A percentile compares a stretch with the other conserved stretches of the same genome.
phyloP scores from a whole-genome alignment of 2,329 filamentous ascomycete species.

The Penicillium crustosum region DNA sequence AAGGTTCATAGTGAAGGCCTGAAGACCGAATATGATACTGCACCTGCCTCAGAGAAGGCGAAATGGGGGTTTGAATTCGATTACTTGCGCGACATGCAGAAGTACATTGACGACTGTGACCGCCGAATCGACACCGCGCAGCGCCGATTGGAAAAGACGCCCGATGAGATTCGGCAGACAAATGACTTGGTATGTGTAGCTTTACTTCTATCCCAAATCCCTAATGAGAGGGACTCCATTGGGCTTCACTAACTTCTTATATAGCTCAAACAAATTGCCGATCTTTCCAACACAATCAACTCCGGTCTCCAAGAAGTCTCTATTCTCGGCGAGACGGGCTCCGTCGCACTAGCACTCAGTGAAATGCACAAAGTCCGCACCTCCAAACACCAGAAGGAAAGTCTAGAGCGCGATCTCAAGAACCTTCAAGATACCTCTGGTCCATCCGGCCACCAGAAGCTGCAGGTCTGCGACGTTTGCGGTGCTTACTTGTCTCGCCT shows the following conservation, averaged over 20 bases:
- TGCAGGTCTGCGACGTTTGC: conserved; percentile 98
- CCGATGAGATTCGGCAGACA: conserved; percentile 94
- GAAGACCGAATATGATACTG: conserved; percentile 81
- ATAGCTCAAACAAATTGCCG: conserved; percentile 77
- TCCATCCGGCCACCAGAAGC: conserved; percentile 91
- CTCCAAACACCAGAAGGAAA: conserved; percentile 76
- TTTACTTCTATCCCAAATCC: neutral
- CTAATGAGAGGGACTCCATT: too few relatives aligned
- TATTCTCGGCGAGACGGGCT: conserved; percentile 76
- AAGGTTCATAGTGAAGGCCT: conserved; percentile 86
- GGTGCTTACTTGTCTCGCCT: conserved; percentile 89
- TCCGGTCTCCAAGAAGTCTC: conserved; percentile 82
- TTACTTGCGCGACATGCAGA: conserved; percentile 92
- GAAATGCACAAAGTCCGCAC: conserved; percentile 85
- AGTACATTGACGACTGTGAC: conserved; percentile 97
- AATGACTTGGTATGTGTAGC: conserved; percentile 65
- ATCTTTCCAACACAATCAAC: conserved; percentile 74
- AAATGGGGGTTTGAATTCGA: conserved; percentile 92
- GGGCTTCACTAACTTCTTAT: neutral
- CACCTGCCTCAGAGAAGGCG: conserved; percentile 68
- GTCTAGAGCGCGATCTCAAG: conserved; percentile 85
- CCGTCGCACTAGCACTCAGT: conserved; percentile 77
- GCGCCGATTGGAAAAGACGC: conserved; percentile 89
- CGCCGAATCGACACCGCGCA: conserved; percentile 88
- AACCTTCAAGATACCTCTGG: conserved; percentile 87